Conservation (phyloP, 805 yeast species). For the Nadsonia fulvescens region DNA sequence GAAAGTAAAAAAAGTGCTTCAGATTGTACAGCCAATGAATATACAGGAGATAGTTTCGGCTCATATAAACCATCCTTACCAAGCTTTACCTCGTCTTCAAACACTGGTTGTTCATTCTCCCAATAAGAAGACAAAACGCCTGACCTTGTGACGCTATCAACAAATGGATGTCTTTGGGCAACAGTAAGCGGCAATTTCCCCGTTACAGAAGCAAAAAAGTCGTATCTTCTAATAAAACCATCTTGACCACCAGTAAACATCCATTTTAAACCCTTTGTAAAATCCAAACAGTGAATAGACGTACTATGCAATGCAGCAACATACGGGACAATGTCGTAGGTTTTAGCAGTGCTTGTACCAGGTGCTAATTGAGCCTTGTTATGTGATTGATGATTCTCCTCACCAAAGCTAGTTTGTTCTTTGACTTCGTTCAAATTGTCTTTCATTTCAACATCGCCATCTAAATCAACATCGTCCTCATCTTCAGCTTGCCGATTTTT, state of each 20-base stretch:
- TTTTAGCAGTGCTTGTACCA: slow-evolving; percentile 23
- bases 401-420: slow-evolving; percentile 6
- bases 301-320: slow-evolving; percentile 76
- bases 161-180: slow-evolving; percentile 76
- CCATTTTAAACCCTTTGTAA: slow-evolving; percentile 70
- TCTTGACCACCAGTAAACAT: slow-evolving; percentile 91
- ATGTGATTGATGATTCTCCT: too few relatives aligned
- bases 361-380: slow-evolving; percentile 5
- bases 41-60: slow-evolving; percentile 58
- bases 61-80: slow-evolving; percentile 17
- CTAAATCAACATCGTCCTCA: slow-evolving; percentile 10
- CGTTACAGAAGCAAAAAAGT: slow-evolving; percentile 66
- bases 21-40: slow-evolving; percentile 66
- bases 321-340: slow-evolving; percentile 61
- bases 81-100: slow-evolving; percentile 25
- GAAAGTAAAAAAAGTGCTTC: slow-evolving; percentile 72
- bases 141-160: slow-evolving; percentile 69
- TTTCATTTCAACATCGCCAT: slow-evolving; percentile 8
- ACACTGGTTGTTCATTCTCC: slow-evolving; percentile 87
- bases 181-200: slow-evolving; percentile 79
- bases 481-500: slow-evolving; percentile 12
- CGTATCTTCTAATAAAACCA: slow-evolving; percentile 81
- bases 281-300: slow-evolving; percentile 58
- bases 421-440: slow-evolving; percentile 7
- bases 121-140: slow-evolving; percentile 76